phyloP scores from a whole-genome alignment of 1,284 basidiomycete genomes.

The Heterobasidion parviporum region DNA sequence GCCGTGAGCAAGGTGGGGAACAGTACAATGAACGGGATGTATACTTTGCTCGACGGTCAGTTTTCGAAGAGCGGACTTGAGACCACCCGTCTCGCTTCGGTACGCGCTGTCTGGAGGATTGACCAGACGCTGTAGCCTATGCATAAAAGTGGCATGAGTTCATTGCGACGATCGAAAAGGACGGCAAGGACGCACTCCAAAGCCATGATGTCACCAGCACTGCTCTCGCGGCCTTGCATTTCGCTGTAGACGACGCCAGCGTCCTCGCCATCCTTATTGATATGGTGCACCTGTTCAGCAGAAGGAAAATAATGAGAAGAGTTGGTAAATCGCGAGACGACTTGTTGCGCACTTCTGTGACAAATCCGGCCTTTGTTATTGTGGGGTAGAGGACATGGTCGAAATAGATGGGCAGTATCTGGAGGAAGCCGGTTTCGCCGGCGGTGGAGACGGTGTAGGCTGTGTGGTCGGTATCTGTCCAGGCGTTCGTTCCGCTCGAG shows the following conservation, averaged over 20 bases:
- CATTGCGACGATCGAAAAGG: neutral
- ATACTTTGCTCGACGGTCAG: conserved; percentile 88
- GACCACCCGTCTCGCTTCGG: conserved; percentile 92
- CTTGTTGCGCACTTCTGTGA: conserved; percentile 66
- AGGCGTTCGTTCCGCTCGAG: conserved; percentile 86
- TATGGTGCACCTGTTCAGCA: conserved; percentile 71
- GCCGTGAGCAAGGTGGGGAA: neutral
- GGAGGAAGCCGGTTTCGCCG: conserved; percentile 91
- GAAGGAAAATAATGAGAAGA: neutral
- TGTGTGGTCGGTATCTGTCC: conserved; percentile 84
- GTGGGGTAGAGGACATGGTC: conserved; percentile 98
- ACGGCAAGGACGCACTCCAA: conserved; percentile 46
- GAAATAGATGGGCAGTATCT: conserved; percentile 90
- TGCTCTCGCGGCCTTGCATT: conserved; percentile 98
- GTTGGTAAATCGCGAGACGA: neutral
- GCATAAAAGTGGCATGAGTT: neutral
- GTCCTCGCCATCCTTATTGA: conserved; percentile 86
- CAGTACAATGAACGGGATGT: conserved; percentile 12
- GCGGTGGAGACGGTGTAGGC: conserved; percentile 98
- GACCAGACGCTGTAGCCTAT: conserved; percentile 70
- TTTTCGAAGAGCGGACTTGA: conserved; percentile 87
- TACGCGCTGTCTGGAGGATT: conserved; percentile 86
- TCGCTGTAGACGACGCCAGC: conserved; percentile 96
- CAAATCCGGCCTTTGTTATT: conserved; percentile 83
- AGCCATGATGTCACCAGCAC: conserved; percentile 84